Evolutionary conservation across 2,329 filamentous ascomycete species (phyloP).

Genomic region (Camillea tinctor): DNA sequence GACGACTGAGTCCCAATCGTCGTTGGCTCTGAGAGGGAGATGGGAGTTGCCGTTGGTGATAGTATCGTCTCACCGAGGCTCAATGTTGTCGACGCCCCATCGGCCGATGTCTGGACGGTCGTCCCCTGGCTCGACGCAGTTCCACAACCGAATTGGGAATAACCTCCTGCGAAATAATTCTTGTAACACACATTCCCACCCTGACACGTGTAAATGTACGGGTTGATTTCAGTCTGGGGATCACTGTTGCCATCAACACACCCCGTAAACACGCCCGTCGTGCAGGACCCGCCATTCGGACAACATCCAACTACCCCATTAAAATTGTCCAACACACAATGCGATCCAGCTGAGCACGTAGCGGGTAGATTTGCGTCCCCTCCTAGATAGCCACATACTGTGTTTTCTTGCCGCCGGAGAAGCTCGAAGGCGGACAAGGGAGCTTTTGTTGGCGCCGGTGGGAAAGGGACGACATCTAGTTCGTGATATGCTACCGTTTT

Average conservation of each 20-base stretch:
- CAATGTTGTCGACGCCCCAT: conserved; percentile 39
- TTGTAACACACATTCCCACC: conserved; percentile 52
- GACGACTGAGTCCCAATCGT: conserved; percentile 36
- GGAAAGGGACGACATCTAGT: conserved; percentile 41
- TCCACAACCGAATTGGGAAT: conserved; percentile 58
- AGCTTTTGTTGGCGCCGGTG: conserved; percentile 40
- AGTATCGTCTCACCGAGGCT: conserved; percentile 40
- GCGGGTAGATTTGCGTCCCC: conserved; percentile 52
- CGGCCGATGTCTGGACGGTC: conserved; percentile 46
- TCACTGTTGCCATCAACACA: conserved; percentile 54
- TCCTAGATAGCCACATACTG: conserved; percentile 57
- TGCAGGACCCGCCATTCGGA: conserved; percentile 51
- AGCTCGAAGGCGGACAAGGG: conserved; percentile 38
- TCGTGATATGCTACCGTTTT: conserved; percentile 36
- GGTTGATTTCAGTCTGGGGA: conserved; percentile 50
- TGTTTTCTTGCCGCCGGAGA: conserved; percentile 46
- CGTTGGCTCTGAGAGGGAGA: conserved; percentile 41
- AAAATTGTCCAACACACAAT: conserved; percentile 54
- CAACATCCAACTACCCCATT: conserved; percentile 56
- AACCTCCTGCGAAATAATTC: conserved; percentile 55
- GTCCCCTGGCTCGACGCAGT: conserved; percentile 47
- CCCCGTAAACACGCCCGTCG: conserved; percentile 54
- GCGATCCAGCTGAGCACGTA: conserved; percentile 56
- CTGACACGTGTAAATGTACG: conserved; percentile 57
- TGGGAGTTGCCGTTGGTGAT: conserved; percentile 40